phyloP scores from a whole-genome alignment of 768 basidiomycete species.

The Mrakia gelida region DNA sequence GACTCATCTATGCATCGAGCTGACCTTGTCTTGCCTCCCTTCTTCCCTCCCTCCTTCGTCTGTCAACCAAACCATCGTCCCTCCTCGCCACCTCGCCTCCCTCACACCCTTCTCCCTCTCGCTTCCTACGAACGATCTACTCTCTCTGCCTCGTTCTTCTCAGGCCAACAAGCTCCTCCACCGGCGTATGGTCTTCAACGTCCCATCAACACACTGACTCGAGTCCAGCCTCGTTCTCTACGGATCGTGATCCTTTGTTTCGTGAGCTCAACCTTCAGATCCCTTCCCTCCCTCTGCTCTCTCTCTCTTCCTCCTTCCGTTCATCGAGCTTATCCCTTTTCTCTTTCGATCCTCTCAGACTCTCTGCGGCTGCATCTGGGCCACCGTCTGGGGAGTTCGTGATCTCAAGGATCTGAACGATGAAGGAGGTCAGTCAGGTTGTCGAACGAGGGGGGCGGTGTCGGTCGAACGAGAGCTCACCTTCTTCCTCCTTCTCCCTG shows the following conservation, averaged over 20 bases:
- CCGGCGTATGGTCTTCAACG: slow-evolving; percentile 11
- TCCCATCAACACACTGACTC: neutral
- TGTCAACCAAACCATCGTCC: neutral
- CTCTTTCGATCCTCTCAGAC: neutral
- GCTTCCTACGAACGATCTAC: neutral
- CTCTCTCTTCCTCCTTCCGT: neutral
- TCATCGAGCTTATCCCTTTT: neutral
- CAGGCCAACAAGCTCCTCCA: slow-evolving; percentile 9
- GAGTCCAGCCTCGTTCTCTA: neutral
- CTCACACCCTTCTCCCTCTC: no score
- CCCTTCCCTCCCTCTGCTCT: neutral
- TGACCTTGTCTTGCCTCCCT: no score
- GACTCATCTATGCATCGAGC: no score
- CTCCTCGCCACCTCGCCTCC: neutral
- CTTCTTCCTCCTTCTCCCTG: neutral
- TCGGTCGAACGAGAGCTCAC: neutral
- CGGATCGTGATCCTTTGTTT: neutral
- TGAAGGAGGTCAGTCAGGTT: slow-evolving; percentile 6
- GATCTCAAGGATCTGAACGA: neutral
- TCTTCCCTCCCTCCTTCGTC: no score
- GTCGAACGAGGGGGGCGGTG: no score
- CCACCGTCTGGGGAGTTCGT: neutral
- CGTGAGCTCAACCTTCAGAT: neutral
- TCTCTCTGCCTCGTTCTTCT: no score
- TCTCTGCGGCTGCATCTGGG: slow-evolving; percentile 4